Evolutionary conservation across 176 grass and related monocot species (phyloP), one percentile per base, ranked within the genome.

Genomic region (Raddia distichophylla): DNA sequence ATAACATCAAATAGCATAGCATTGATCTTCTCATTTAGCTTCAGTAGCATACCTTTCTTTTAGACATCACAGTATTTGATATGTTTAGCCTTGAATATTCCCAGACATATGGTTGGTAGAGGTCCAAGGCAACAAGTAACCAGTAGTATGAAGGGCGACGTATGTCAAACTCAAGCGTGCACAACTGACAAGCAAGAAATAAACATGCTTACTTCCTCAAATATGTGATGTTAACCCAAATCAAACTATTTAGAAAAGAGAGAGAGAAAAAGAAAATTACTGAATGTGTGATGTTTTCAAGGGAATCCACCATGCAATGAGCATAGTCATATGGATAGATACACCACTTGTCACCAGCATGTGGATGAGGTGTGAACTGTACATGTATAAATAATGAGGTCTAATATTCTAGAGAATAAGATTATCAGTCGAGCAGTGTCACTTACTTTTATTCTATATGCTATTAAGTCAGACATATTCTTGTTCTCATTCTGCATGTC

Each of bases 401-500:
- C 69, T 44, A 49, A 32, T 59, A 72, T 64, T 27, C 27, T 27
- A 27, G 27, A 27, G 27, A 47, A 47, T n/a, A 42, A 35, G 27
- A 34, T 51, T 84, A 58, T 27, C 27, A 61, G 61, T 45, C 45
- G 61, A 79, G 63, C 44, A 69, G 12, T 74, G 46, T 10, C 27
- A 60, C 88, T 87, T 89, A 99, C 96, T 90, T 99, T 99, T 86
- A 99, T 95, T 73, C 96, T 90, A 82, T 99, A 99, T 74, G 96
- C 96, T 78, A 99, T 95, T 55, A 99, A 86, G 69, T 99, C 93
- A 74, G 92, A 93, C 93, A 99, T 95, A 54, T 99, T 99, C 76
- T 95, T 99, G 69, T 99, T 99, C 5, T 99, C 93, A 75, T 88
- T 99, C 82, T 99, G 96, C 96, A 99, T 99, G 84, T 99, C 96